Evolutionary conservation across 2,329 filamentous ascomycete genomes (phyloP).

Genomic region (Cladosporium sp.): DNA sequence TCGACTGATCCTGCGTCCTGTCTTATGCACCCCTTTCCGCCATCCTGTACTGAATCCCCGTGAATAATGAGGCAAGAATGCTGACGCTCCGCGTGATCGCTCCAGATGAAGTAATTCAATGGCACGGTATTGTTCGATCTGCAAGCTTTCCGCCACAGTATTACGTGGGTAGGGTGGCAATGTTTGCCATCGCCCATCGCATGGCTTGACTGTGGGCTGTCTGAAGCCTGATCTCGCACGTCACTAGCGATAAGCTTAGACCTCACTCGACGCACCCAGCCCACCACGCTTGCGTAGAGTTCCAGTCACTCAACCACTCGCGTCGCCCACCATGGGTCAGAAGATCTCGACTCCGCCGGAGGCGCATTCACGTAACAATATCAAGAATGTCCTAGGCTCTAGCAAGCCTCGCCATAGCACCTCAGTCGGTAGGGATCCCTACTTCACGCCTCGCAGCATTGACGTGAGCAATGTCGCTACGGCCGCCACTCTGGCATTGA

Average conservation of each 20-base stretch:
- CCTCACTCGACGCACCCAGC: not conserved
- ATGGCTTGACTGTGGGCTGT: no score
- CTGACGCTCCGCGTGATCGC: no score
- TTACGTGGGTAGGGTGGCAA: no score
- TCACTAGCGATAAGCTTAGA: not conserved
- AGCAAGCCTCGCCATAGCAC: not conserved
- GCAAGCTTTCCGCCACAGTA: no score
- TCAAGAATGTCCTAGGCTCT: not conserved
- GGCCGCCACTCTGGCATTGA: not conserved
- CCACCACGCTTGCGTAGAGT: not conserved
- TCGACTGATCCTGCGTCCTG: no score
- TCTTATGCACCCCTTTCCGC: no score
- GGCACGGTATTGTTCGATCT: no score
- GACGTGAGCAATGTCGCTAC: not conserved
- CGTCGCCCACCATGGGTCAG: not conserved
- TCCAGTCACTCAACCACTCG: not conserved
- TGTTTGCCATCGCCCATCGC: no score
- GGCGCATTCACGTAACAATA: not conserved
- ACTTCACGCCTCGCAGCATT: not conserved
- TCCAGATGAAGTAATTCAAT: no score
- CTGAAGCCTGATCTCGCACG: not conserved
- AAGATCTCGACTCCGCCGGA: not conserved
- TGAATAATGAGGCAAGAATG: no score
- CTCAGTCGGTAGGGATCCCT: not conserved
- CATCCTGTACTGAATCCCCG: no score